These are phyloP conservation scores for Kluyveromyces wickerhamii DNA, from an alignment of 805 yeast species.

Conservation along the genomic window DNA sequence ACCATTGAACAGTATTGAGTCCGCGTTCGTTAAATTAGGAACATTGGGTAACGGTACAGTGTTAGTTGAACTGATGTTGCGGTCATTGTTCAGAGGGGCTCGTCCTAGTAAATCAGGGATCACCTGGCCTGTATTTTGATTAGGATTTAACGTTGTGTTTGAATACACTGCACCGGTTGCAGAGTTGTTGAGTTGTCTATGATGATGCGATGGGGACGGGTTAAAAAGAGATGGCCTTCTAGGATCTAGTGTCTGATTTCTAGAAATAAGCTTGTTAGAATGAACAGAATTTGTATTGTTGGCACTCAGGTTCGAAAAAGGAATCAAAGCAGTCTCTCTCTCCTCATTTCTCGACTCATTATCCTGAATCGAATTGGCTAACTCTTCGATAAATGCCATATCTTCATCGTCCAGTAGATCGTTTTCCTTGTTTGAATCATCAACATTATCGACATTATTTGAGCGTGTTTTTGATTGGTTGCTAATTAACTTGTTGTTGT, in stretches of 20 bases:
- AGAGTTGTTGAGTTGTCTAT: too few relatives aligned
- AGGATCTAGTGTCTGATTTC: constrained; percentile 16
- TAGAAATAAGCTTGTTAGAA: too few relatives aligned
- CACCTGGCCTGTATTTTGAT: constrained; percentile 10
- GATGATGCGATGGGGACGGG: too few relatives aligned
- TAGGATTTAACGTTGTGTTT: neutral
- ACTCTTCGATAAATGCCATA: constrained; percentile 4
- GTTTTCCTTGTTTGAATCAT: constrained; percentile 1
- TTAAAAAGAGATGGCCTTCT: too few relatives aligned
- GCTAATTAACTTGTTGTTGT: neutral
- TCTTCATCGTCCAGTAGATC: constrained; percentile 5
- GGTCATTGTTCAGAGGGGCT: constrained; percentile 12
- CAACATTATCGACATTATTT: neutral
- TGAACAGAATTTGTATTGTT: neutral
- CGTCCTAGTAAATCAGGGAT: constrained; percentile 19
- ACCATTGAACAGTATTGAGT: constrained; percentile 3
- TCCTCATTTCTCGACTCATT: neutral
- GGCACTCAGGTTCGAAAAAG: neutral
- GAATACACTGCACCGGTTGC: too few relatives aligned
- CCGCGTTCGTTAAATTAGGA: constrained; percentile 1
- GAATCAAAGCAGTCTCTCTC: neutral
- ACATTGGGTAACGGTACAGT: neutral
- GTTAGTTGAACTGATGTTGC: neutral
- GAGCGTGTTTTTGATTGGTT: neutral
- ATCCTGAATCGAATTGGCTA: constrained; percentile 1